phyloP scores from a whole-genome alignment of 2,329 filamentous ascomycete species.

The Xylariales sp. region DNA sequence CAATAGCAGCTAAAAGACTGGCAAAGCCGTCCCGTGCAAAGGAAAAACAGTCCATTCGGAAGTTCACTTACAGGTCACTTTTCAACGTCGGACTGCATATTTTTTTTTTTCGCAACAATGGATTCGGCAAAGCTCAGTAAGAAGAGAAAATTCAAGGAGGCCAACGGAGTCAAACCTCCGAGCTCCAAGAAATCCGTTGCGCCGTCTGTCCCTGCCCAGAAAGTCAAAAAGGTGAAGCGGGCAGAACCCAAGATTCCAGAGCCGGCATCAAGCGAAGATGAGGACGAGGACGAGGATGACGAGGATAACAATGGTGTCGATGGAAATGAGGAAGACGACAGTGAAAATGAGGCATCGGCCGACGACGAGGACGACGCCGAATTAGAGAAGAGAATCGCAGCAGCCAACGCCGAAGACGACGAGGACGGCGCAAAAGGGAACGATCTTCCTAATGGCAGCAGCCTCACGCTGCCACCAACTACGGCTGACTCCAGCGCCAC shows the following conservation, averaged over 20 bases:
- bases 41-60: too few species aligned
- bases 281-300: constrained; percentile 15
- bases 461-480: constrained; percentile 49
- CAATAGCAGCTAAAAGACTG: too few species aligned
- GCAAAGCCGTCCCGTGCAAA: too few species aligned
- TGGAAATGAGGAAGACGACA: constrained; percentile 15
- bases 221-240: constrained; percentile 38
- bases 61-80: too few species aligned
- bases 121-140: constrained; percentile 28
- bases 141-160: constrained; percentile 37
- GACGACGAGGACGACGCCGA: constrained; percentile 16
- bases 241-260: constrained; percentile 18
- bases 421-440: constrained; percentile 24
- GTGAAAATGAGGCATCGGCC: constrained; percentile 16
- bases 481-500: constrained; percentile 59
- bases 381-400: too few species aligned
- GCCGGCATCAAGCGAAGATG: constrained; percentile 13
- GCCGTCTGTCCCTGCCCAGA: constrained; percentile 23
- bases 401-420: constrained; percentile 28
- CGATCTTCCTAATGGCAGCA: constrained; percentile 27
- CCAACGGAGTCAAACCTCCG: constrained; percentile 20
- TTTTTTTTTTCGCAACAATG: constrained; percentile 14
- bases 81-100: too few species aligned
- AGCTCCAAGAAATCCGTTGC: constrained; percentile 22
- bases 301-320: constrained; percentile 13